Base-by-base conservation (phyloP, 2,329 filamentous ascomycete genomes). In the Cytospora paraplurivora region DNA sequence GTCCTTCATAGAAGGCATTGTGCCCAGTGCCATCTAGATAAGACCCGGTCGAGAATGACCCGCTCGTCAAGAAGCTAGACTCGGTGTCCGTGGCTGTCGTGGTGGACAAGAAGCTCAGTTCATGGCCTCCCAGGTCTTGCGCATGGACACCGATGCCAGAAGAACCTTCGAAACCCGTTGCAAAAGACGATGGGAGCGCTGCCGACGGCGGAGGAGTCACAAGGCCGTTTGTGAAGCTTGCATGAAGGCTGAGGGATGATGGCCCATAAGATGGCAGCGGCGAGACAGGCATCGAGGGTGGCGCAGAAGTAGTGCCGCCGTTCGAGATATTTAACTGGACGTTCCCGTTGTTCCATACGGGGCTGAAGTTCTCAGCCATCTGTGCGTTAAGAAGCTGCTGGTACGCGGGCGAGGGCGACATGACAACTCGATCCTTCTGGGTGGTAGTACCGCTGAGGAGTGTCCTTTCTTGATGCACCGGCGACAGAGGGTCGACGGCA, bases 401-500 rank as follows among this genome's bases (percentile, higher is more conserved):
- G 68, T 76, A 81, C 17, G 73, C 72, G 2, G 79, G 82, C 59
- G 79, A 81, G 0, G 83, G 83, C 8, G 82, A 84, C 81, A 84
- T 83, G 74, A 85, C 72, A 47, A 76, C 73, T 13, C 58, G 41
- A 61, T 84, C 79, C 12, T 78, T 72, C 21, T 61, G 67, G 33
- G 67, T 68, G 63, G 62, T 60, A 19, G 69, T 64, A 7, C 70
- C 71, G 11, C 71, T 72, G 27, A 79, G 64, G 44, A 79, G 73
- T 5, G 77, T 77, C 32, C 76, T 74, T 70, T 82, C 79, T 74
- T 85, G 82, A 69, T 87, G 84, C 63, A 83, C 81, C 53, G 82
- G 78, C n/a, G 83, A 85, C 65, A 82, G 81, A 35, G 85, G 84
- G 68, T 87, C 84, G 63, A 86, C 79, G 62, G 85, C 81, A 12